Evolutionary conservation across 768 basidiomycete genomes (phyloP).

Genomic region (Naganishia friedmannii): DNA sequence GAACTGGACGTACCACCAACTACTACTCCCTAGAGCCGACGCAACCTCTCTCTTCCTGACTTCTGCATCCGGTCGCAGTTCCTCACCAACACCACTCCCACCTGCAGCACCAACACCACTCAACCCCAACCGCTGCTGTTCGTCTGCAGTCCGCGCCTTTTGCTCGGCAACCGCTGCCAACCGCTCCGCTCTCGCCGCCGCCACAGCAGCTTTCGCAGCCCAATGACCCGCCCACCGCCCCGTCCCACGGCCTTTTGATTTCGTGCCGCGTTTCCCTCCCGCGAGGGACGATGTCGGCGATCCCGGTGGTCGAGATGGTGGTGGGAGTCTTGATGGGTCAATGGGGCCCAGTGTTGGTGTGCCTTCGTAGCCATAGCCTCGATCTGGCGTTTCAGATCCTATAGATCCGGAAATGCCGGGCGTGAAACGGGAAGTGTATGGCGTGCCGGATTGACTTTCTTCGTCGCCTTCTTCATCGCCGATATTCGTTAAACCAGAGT

Average conservation of each 20-base stretch:
- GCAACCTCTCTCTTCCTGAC: conserved; percentile 24
- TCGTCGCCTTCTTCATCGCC: background rate
- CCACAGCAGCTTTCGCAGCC: background rate
- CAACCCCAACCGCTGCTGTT: background rate
- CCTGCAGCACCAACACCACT: background rate
- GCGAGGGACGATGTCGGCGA: background rate
- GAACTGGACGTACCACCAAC: conserved; percentile 29
- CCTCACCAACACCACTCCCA: background rate
- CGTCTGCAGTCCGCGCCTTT: background rate
- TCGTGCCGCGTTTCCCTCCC: conserved; percentile 1
- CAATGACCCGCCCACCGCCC: conserved; percentile 26
- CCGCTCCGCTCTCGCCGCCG: background rate
- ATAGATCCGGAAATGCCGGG: no score
- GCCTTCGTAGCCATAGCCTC: background rate
- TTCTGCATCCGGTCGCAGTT: background rate
- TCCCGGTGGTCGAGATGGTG: background rate
- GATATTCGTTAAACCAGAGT: background rate
- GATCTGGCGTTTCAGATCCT: background rate
- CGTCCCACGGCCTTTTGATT: conserved; percentile 1
- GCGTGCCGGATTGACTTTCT: background rate
- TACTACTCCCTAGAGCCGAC: conserved; percentile 25
- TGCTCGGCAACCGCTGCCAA: background rate
- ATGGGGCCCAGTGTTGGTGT: background rate
- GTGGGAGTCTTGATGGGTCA: background rate
- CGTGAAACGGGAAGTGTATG: background rate